Base-by-base conservation (phyloP, 371 early-diverging fungal genomes). In the Apophysomyces ossiformis region DNA sequence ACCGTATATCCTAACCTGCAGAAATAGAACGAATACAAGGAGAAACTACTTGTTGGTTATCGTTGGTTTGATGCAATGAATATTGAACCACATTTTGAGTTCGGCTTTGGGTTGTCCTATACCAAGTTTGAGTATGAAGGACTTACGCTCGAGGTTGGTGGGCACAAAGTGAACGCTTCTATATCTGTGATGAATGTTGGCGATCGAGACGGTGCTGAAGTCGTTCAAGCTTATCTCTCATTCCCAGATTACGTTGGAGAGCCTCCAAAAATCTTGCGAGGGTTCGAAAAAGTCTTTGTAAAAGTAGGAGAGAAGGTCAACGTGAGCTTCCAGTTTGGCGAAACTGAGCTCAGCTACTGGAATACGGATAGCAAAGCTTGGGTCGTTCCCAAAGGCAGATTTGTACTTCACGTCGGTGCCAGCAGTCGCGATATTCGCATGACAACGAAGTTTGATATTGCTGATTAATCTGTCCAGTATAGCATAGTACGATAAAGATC, bases 91-190 rank as follows among this genome's bases (percentile, higher is more conserved):
- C 64, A 80, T 44, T 83, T 79, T 71, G 68, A 69, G 11, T 88
- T 88, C 50, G 88, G 87, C 7, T 73, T 72, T 66, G 88, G 88
- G 62, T 66, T 88, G 36, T 84, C 85, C 0, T 88, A 86, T 74
- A 80, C 88, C 16, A 73, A 56, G 4, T 88, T 88, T 65, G 57
- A 60, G 11, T 86, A 86, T 67, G 63, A 65, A 47, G 37, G 61
- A 38, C 43, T 78, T 18, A 35, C 67, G 1, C 15, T 65, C 44
- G 56, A 69, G 26, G 58, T 64, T 45, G 15, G 47, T n/a, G 56
- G 44, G 0, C 60, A 68, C 13, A 37, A 60, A 18, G 67, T 70
- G 18, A 64, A 38, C 36, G 73, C 70, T 41, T 56, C 75, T 4
- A 67, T 85, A 12, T 44, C 50, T 9, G 38, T 88, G 35, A 26